phyloP scores from a whole-genome alignment of 805 yeast genomes.

The Candida maltosa region DNA sequence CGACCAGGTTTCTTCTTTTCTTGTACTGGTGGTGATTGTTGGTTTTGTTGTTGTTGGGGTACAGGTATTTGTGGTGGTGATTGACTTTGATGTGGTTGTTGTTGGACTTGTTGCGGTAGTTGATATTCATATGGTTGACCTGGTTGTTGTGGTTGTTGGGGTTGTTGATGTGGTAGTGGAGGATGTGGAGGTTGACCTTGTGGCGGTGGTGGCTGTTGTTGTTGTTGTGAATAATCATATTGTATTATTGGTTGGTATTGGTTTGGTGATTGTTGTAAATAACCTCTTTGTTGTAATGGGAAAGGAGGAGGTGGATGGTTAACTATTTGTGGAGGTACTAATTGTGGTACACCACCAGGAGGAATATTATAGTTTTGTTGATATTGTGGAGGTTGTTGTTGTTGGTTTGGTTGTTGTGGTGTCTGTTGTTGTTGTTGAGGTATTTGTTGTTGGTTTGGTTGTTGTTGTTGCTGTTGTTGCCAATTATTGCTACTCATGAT shows the following conservation, averaged over 20 bases:
- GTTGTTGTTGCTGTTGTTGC: conserved; percentile 5
- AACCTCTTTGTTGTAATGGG: conserved; percentile 3
- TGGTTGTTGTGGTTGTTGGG: conserved; percentile 2
- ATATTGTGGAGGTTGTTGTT: background rate
- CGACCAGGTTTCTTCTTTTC: conserved; percentile 1
- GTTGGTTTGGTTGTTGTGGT: conserved; percentile 2
- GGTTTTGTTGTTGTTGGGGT: conserved; percentile 3
- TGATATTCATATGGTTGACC: too few relatives aligned
- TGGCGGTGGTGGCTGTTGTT: conserved; percentile 2
- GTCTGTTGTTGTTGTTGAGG: conserved; percentile 4
- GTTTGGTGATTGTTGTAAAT: conserved; percentile 1
- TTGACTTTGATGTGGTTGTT: conserved; percentile 2
- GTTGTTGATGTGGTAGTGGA: too few relatives aligned
- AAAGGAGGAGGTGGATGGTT: conserved; percentile 4
- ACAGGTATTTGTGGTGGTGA: conserved; percentile 4
- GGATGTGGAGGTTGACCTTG: background rate
- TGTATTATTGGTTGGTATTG: background rate
- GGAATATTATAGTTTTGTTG: too few relatives aligned
- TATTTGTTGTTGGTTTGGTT: background rate
- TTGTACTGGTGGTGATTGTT: background rate
- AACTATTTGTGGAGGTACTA: conserved; percentile 2
- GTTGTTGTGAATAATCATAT: background rate
- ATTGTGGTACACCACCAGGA: too few relatives aligned
- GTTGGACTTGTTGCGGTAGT: too few relatives aligned
- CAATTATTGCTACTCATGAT: background rate